These are phyloP conservation scores for Myriosclerotinia duriaeana DNA, from an alignment of 2,329 filamentous ascomycete genomes.

Conservation along the genomic window DNA sequence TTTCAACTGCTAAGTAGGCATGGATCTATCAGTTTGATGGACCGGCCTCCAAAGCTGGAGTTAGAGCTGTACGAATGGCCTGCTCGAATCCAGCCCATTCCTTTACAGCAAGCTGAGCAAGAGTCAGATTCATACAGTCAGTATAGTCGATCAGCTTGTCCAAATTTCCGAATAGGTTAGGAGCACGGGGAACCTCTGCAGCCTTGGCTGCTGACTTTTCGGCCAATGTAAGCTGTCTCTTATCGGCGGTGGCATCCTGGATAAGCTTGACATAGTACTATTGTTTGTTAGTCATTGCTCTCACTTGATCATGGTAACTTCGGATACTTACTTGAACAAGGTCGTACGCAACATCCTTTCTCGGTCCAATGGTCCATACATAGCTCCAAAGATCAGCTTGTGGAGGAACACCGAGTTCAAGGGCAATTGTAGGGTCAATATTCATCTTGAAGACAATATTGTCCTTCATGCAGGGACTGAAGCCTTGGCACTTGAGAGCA, in stretches of 20 bases:
- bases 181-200: constrained; percentile 11
- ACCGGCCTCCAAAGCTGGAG: constrained; percentile 25
- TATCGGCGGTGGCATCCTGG: constrained; percentile 51
- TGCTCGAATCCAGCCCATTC: constrained; percentile 54
- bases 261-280: constrained; percentile 60
- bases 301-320: background rate
- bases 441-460: constrained; percentile 50
- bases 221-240: constrained; percentile 45
- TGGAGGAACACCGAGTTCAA: constrained; percentile 49
- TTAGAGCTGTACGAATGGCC: constrained; percentile 44
- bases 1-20: background rate
- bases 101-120: constrained; percentile 47
- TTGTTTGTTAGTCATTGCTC: constrained; percentile 20
- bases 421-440: constrained; percentile 41
- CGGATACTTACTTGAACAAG: constrained; percentile 52
- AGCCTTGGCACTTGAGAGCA: constrained; percentile 58
- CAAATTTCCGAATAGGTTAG: constrained; percentile 43
- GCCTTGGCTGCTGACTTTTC: constrained; percentile 42
- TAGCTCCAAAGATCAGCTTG: constrained; percentile 52
- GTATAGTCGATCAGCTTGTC: constrained; percentile 50
- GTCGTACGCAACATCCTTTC: constrained; percentile 51
- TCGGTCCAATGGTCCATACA: constrained; percentile 53
- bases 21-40: background rate
- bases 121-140: constrained; percentile 46
- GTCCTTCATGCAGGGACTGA: constrained; percentile 61